Base-by-base conservation (phyloP, 2,329 filamentous ascomycete species). In the Fusarium palustre region DNA sequence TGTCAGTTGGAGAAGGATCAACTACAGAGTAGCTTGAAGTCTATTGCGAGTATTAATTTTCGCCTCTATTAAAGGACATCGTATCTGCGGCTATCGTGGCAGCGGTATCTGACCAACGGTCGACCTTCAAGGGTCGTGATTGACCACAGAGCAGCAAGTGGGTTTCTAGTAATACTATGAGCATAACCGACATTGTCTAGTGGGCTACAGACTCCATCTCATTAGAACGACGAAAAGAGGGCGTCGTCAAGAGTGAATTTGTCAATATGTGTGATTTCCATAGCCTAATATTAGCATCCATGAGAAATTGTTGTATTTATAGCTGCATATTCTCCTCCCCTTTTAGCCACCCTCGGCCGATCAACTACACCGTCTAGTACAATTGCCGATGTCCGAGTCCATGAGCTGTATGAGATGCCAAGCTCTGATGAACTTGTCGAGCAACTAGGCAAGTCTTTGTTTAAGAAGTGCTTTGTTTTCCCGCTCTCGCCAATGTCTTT, bases 311-410 rank as follows among this genome's bases (percentile, higher is more conserved):
- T 60, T 39, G 47, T 62, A 47, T 66, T 66, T 66, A 61, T 66
- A 66, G 55, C 38, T 66, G 48, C 55, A 55, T 66, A 53, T 61
- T 47, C 55, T 64, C 46, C 65, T 65, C 65, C 45, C 45, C 62
- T 43, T 59, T 68, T 59, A 47, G 41, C 54, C 31, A 42, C 50
- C 53, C 65, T 52, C 33, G 53, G 64, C 61, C 33, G 54, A 65
- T 65, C 55, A 60, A 43, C 36, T 54, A 33, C n/a, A 39, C 36
- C 7, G 36, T 39, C n/a, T 39, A 22, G 36, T 39, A 39, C 55
- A 65, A 50, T 54, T 65, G 61, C 62, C 61, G 62, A 64, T 57
- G 46, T 24, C 61, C 42, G 33, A 60, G 54, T 48, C 45, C 20
- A 53, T 30, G 41, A 63, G 48, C 24, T 52, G n/a, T 30, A n/a